These are phyloP conservation scores for Phytophthora pisi DNA, from an alignment of 352 stramenopile genomes.

Conservation along the genomic window DNA sequence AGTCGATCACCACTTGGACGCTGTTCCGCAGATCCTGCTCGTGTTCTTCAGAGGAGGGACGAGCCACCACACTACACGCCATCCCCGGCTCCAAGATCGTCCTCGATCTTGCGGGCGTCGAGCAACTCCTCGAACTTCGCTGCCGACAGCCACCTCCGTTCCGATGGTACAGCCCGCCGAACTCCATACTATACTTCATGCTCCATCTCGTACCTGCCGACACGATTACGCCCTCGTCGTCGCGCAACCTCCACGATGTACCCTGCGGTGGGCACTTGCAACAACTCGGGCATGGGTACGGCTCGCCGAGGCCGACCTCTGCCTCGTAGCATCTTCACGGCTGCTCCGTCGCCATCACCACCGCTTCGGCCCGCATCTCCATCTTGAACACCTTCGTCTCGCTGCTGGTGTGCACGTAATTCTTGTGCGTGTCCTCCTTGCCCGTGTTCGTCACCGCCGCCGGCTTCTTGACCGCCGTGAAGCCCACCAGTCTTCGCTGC, in stretches of 20 bases:
- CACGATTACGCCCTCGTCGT: background rate
- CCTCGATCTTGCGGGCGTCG: conserved; percentile 6
- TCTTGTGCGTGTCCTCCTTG: too few species aligned
- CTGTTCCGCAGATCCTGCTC: too few species aligned
- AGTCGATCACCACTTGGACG: too few species aligned
- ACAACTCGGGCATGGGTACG: background rate
- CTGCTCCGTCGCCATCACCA: too few species aligned
- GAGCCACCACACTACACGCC: background rate
- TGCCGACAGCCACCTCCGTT: background rate
- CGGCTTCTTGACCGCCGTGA: too few species aligned
- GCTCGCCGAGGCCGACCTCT: background rate
- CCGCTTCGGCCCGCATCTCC: too few species aligned
- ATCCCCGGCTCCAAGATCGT: conserved; percentile 7
- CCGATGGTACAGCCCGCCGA: background rate
- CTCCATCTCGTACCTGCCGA: background rate
- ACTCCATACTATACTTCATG: background rate
- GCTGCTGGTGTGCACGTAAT: too few species aligned
- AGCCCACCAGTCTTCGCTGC: too few species aligned
- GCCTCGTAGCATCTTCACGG: background rate
- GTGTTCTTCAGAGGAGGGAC: too few species aligned
- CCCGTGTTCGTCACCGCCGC: too few species aligned
- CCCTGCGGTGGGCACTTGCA: background rate
- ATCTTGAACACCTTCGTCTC: too few species aligned
- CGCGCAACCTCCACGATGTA: background rate
- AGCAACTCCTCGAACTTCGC: background rate